Evolutionary conservation across 345 rosid genomes (phyloP).

Genomic region (Gossypium herbaceum): DNA sequence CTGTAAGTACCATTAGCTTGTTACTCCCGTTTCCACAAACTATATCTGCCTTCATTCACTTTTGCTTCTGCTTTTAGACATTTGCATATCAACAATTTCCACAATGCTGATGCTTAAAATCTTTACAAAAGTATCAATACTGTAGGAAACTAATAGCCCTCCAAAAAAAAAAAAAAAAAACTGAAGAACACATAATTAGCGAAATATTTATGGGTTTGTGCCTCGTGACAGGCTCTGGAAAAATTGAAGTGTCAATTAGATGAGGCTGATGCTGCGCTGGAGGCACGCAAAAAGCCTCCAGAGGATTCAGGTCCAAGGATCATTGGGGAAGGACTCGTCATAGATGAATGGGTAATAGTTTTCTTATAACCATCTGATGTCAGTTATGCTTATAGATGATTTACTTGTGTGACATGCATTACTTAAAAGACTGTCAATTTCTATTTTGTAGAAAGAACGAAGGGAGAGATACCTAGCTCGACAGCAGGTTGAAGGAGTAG

Average conservation of each 20-base stretch:
- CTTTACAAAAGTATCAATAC: not conserved
- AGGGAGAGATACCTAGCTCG: constrained; percentile 94
- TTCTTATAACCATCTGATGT: not conserved
- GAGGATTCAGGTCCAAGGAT: constrained; percentile 80
- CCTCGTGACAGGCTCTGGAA: constrained; percentile 49
- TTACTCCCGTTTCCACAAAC: not conserved
- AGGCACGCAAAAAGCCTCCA: constrained; percentile 79
- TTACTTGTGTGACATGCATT: not conserved
- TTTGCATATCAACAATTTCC: constrained; percentile 5
- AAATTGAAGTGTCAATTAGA: constrained; percentile 80
- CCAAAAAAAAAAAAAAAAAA: not conserved
- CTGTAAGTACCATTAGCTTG: constrained; percentile 45
- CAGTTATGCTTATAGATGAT: not conserved
- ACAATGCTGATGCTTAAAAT: not conserved
- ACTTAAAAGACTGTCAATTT: not conserved
- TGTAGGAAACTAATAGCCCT: not conserved
- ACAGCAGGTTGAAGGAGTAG: constrained; percentile 82
- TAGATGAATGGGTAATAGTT: constrained; percentile 80
- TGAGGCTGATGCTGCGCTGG: constrained; percentile 89
- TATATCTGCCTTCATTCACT: not conserved
- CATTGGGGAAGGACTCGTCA: constrained; percentile 98
- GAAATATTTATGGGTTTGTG: not conserved
- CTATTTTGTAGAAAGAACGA: constrained; percentile 66
- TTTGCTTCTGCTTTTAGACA: not conserved
- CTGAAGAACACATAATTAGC: not conserved